Percentiles rank a stretch among this genome's conserved stretches.
Evolutionary conservation across 2,329 filamentous ascomycete species (phyloP).

Genomic region (Beauveria scarabaeidicola): DNA sequence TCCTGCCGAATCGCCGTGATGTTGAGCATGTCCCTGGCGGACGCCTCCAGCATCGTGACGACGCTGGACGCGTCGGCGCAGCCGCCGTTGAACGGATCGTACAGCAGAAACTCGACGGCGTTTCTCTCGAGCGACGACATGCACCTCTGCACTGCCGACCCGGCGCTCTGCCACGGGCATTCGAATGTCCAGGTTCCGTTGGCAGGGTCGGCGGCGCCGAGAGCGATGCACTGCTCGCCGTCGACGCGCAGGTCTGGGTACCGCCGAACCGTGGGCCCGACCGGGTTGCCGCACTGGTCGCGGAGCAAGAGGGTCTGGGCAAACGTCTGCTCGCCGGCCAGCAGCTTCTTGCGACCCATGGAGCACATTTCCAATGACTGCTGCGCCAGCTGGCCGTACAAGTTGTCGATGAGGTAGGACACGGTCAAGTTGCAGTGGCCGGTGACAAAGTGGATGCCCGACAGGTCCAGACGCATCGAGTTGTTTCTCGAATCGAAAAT

Average conservation of each 20-base stretch:
- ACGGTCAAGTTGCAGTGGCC: conserved; percentile 25
- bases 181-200: conserved; percentile 27
- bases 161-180: conserved; percentile 27
- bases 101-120: conserved; percentile 25
- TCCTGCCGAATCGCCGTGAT: conserved; percentile 18
- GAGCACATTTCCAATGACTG: conserved; percentile 25
- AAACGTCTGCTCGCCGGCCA: conserved; percentile 17
- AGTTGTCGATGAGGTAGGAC: conserved; percentile 23
- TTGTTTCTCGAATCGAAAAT: conserved; percentile 25
- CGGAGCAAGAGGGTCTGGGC: conserved; percentile 23
- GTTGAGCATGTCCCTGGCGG: conserved; percentile 23
- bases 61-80: conserved; percentile 28
- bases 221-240: conserved; percentile 22
- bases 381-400: conserved; percentile 26
- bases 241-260: conserved; percentile 26
- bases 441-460: conserved; percentile 28
- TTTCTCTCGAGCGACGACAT: conserved; percentile 24
- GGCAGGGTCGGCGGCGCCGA: conserved; percentile 18
- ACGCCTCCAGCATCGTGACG: conserved; percentile 23
- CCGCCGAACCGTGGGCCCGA: conserved; percentile 19
- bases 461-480: conserved; percentile 23
- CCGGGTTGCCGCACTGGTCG: conserved; percentile 27
- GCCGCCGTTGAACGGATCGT: conserved; percentile 27
- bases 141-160: conserved; percentile 22
- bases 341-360: neutral